Conservation (phyloP, 805 yeast genomes). For the Candida berthetii region DNA sequence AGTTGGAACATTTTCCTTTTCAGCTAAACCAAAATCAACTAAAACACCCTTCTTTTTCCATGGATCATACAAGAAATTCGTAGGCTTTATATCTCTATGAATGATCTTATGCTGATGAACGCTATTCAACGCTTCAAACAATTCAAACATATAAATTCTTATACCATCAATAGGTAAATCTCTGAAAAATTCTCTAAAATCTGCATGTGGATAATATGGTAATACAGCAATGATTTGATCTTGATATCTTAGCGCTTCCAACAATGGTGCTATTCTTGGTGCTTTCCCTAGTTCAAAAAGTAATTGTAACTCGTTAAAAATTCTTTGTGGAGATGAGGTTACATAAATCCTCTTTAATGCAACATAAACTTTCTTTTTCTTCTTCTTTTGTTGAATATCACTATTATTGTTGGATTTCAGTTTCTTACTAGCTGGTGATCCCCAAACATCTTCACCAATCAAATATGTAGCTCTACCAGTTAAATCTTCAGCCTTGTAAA, state of each 20-base stretch:
- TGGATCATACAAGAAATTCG: conserved; percentile 55
- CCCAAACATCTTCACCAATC: conserved; percentile 28
- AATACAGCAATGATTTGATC: conserved; percentile 93
- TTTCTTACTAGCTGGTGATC: conserved; percentile 17
- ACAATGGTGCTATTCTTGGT: conserved; percentile 75
- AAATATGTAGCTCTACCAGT: conserved; percentile 24
- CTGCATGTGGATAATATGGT: conserved; percentile 88
- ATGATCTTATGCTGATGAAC: conserved; percentile 65
- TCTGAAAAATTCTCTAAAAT: conserved; percentile 81
- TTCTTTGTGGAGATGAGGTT: conserved; percentile 90
- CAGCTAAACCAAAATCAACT: conserved; percentile 74
- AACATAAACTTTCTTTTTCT: conserved; percentile 39
- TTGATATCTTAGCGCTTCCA: conserved; percentile 80
- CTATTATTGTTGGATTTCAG: neutral
- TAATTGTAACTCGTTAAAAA: conserved; percentile 78
- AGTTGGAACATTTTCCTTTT: conserved; percentile 32
- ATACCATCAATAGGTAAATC: conserved; percentile 77
- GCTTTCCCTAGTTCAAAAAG: conserved; percentile 65
- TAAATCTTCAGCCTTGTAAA: conserved; percentile 63
- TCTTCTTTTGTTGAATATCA: conserved; percentile 24
- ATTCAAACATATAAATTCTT: conserved; percentile 71
- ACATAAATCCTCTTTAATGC: conserved; percentile 93
- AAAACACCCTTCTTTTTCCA: conserved; percentile 49
- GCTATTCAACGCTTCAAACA: conserved; percentile 64
- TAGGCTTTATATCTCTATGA: conserved; percentile 78